phyloP scores from a whole-genome alignment of 2,329 filamentous ascomycete species.

The Stagonosporopsis cucurbitacearum region DNA sequence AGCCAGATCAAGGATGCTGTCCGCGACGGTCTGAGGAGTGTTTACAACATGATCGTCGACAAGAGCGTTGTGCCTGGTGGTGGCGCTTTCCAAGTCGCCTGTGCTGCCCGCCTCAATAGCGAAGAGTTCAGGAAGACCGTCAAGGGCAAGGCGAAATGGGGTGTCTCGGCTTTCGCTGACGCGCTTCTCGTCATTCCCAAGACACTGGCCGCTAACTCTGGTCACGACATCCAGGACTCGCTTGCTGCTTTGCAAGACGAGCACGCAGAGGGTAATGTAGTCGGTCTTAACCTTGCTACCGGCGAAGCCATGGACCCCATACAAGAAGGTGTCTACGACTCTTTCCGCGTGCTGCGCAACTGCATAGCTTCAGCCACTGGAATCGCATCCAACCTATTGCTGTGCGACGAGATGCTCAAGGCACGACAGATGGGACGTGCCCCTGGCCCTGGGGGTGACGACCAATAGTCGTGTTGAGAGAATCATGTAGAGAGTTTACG shows the following conservation, averaged over 20 bases:
- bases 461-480: conserved; percentile 6
- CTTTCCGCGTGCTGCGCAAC: conserved; percentile 92
- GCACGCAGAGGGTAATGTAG: conserved; percentile 79
- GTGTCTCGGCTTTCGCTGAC: conserved; percentile 93
- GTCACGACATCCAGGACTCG: conserved; percentile 95
- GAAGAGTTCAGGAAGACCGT: conserved; percentile 87
- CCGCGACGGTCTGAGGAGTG: conserved; percentile 89
- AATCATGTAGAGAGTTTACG: background rate
- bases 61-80: conserved; percentile 92
- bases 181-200: conserved; percentile 95
- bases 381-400: conserved; percentile 91
- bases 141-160: conserved; percentile 98
- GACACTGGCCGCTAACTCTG: conserved; percentile 93
- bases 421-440: conserved; percentile 82
- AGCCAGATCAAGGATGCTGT: conserved; percentile 96
- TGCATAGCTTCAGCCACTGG: conserved; percentile 91
- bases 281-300: conserved; percentile 84
- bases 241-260: conserved; percentile 88
- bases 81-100: conserved; percentile 95
- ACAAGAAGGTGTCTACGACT: conserved; percentile 92
- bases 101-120: conserved; percentile 83
- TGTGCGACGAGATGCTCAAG: conserved; percentile 97
- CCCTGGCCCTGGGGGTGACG: conserved; percentile 18
- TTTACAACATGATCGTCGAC: conserved; percentile 99
- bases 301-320: conserved; percentile 95